Conservation (phyloP, 2,329 filamentous ascomycete species). For the Cryphonectria radicalis region DNA sequence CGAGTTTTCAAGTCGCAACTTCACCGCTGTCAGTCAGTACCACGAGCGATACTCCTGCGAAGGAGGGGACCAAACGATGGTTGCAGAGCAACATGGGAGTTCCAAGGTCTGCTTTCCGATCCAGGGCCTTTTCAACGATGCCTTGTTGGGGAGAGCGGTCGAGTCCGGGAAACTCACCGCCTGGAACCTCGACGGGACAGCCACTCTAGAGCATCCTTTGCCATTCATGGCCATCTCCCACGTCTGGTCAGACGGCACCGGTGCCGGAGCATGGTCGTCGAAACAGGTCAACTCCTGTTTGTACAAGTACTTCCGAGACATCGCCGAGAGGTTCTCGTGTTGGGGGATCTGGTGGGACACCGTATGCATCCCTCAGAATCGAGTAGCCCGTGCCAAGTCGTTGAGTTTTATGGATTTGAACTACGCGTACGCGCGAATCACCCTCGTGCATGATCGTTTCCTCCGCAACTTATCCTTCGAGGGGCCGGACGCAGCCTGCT, state of each 20-base stretch:
- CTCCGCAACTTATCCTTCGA: conserved; percentile 18
- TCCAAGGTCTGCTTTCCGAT: conserved; percentile 6
- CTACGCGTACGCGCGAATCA: conserved; percentile 32
- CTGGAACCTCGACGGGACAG: conserved; percentile 5
- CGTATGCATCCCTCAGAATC: conserved; percentile 35
- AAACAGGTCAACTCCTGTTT: conserved; percentile 37
- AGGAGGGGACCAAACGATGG: not conserved
- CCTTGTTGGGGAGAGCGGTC: not conserved
- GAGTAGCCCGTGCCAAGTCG: conserved; percentile 29
- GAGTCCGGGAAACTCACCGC: conserved; percentile 5
- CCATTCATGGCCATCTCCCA: conserved; percentile 38
- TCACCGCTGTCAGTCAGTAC: conserved; percentile 11
- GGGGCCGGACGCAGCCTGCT: conserved; percentile 23
- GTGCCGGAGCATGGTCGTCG: conserved; percentile 30
- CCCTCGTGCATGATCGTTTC: conserved; percentile 33
- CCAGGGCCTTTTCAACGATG: not conserved
- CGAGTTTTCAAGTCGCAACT: conserved; percentile 9
- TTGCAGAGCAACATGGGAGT: not conserved
- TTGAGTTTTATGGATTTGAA: conserved; percentile 35
- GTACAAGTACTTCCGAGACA: conserved; percentile 32
- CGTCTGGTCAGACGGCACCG: conserved; percentile 39
- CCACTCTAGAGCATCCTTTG: not conserved
- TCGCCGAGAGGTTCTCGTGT: conserved; percentile 33
- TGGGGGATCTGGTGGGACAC: conserved; percentile 41
- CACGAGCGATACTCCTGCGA: not conserved